Percentiles rank a stretch among this genome's conserved stretches.
These are phyloP conservation scores for Lepidium sativum DNA, from an alignment of 345 rosid species.

Conservation along the genomic window DNA sequence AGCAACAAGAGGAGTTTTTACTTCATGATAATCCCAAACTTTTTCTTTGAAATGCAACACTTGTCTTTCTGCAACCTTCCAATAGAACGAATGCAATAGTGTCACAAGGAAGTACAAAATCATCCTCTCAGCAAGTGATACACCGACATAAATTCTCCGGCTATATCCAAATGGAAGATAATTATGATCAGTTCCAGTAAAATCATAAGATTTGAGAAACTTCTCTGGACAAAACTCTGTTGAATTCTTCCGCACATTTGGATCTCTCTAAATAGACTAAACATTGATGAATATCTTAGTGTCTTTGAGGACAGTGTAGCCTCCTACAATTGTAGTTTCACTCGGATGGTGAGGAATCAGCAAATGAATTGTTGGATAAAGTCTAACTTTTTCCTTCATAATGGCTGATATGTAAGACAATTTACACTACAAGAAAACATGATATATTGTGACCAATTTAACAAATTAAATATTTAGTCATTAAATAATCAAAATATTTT, in stretches of 20 bases:
- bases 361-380: conserved; percentile 23
- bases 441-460: too few relatives aligned
- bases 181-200: conserved; percentile 40
- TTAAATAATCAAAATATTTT: too few relatives aligned
- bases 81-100: conserved; percentile 58
- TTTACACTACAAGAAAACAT: too few relatives aligned
- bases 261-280: conserved; percentile 22
- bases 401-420: conserved; percentile 20
- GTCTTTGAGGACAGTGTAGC: conserved; percentile 18
- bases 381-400: conserved; percentile 24
- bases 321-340: neutral
- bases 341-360: conserved; percentile 18
- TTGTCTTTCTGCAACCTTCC: conserved; percentile 37
- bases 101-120: conserved; percentile 49
- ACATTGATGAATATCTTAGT: conserved; percentile 20
- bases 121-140: conserved; percentile 72
- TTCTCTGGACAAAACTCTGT: conserved; percentile 8
- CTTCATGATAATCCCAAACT: conserved; percentile 71
- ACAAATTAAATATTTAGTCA: too few relatives aligned
- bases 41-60: conserved; percentile 43
- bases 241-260: conserved; percentile 9
- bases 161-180: conserved; percentile 78
- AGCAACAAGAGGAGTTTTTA: conserved; percentile 42
- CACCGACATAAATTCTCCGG: conserved; percentile 58
- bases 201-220: conserved; percentile 36